A percentile compares a stretch with the other conserved stretches of the same genome.
phyloP scores from a whole-genome alignment of 495 filamentous ascomycete genomes.

The Cercophora sp. region DNA sequence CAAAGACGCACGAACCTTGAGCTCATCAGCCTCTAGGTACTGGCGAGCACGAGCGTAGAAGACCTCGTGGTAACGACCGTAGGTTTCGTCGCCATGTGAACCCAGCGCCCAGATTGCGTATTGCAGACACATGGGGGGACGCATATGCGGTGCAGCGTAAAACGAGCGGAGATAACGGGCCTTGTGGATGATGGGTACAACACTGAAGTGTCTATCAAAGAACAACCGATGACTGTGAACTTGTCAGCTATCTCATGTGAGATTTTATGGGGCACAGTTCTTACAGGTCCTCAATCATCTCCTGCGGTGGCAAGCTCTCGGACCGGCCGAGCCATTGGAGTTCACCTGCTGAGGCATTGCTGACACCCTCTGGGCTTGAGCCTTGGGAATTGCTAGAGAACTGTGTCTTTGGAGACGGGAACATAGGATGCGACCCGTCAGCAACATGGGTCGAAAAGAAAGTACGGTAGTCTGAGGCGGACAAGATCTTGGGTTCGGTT shows the following conservation, averaged over 20 bases:
- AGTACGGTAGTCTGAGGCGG: too few relatives aligned
- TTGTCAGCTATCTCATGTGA: too few relatives aligned
- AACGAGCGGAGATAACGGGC: slow-evolving; percentile 37
- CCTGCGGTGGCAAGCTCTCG: slow-evolving; percentile 40
- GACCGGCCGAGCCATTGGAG: slow-evolving; percentile 39
- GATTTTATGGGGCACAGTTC: too few relatives aligned
- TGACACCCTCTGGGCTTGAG: neutral
- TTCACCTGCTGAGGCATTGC: slow-evolving; percentile 10
- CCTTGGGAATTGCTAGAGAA: neutral
- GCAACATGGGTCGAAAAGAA: too few relatives aligned
- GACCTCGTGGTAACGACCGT: slow-evolving; percentile 36
- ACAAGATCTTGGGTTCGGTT: too few relatives aligned
- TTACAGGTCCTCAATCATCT: slow-evolving; percentile 48
- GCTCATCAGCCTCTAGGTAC: slow-evolving; percentile 46
- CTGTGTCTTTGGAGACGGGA: neutral
- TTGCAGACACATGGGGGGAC: slow-evolving; percentile 47
- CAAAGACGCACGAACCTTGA: slow-evolving; percentile 32
- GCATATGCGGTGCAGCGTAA: slow-evolving; percentile 40
- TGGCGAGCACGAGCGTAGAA: slow-evolving; percentile 47
- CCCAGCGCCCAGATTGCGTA: slow-evolving; percentile 47
- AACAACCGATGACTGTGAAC: slow-evolving; percentile 35
- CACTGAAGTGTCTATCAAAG: slow-evolving; percentile 34
- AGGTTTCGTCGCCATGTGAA: slow-evolving; percentile 35
- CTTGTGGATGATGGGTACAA: slow-evolving; percentile 40
- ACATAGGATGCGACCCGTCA: too few relatives aligned